Percentiles rank a stretch among this genome's conserved stretches.
Conservation (phyloP, 2,329 filamentous ascomycete species). For the Sporothrix protearum region DNA sequence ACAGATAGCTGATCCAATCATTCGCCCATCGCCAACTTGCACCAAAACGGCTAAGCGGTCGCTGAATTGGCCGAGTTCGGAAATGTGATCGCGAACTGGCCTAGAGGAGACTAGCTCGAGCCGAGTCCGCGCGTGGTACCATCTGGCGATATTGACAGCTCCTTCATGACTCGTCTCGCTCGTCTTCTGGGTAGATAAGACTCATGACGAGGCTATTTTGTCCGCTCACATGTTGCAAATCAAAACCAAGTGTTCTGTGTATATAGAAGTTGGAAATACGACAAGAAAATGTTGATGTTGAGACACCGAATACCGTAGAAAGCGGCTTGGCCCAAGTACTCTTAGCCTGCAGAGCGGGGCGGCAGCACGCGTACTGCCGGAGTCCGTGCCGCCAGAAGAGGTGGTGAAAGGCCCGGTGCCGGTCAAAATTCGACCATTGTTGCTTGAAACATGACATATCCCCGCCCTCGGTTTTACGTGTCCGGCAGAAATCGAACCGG, state of each 20-base stretch:
- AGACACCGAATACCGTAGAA: neutral
- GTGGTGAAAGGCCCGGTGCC: neutral
- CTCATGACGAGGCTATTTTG: neutral
- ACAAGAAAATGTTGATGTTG: no score
- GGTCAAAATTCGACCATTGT: neutral
- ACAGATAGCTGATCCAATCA: neutral
- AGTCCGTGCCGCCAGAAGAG: neutral
- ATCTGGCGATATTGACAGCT: neutral
- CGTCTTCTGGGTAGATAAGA: neutral
- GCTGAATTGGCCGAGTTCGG: neutral
- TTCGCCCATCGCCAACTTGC: neutral
- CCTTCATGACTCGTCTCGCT: neutral
- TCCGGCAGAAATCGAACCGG: no score
- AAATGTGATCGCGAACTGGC: neutral
- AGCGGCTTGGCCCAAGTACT: neutral
- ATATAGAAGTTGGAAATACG: no score
- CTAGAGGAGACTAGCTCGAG: neutral
- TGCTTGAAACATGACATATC: neutral
- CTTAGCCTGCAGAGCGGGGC: neutral
- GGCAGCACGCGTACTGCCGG: neutral
- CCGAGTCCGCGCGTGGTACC: neutral
- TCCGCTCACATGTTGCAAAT: no score
- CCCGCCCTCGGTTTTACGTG: no score
- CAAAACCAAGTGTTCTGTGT: no score
- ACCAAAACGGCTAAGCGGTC: conserved; percentile 7